A percentile compares a stretch with the other conserved stretches of the same genome.
These are phyloP conservation scores for Leccinellum albellum DNA, from an alignment of 768 basidiomycete species.

Conservation along the genomic window DNA sequence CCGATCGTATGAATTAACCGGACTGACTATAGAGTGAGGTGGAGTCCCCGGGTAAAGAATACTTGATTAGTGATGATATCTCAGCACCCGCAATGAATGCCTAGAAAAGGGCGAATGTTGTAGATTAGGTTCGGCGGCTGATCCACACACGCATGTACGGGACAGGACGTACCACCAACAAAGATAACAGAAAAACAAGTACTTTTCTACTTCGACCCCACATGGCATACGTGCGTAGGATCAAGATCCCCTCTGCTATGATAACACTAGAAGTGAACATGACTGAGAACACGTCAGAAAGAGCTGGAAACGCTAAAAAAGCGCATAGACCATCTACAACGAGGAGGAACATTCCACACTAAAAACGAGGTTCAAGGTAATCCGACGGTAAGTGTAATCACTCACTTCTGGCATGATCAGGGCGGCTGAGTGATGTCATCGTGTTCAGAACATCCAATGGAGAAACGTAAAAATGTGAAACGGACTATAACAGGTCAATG, in stretches of 20 bases:
- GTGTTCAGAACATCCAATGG: not conserved
- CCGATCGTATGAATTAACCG: not conserved
- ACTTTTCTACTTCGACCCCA: constrained; percentile 20
- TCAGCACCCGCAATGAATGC: constrained; percentile 10
- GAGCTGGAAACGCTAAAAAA: not conserved
- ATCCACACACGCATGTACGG: too few relatives aligned
- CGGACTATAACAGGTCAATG: constrained; percentile 18
- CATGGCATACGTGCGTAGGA: constrained; percentile 26
- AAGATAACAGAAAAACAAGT: constrained; percentile 11
- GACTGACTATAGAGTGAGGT: constrained; percentile 19
- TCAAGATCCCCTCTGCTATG: constrained; percentile 1
- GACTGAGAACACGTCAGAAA: constrained; percentile 7
- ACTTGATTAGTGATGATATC: not conserved
- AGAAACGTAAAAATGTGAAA: not conserved
- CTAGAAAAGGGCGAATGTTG: constrained; percentile 1
- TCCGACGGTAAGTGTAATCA: not conserved
- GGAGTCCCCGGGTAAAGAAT: constrained; percentile 16
- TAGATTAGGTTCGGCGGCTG: too few relatives aligned
- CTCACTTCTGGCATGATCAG: constrained; percentile 4
- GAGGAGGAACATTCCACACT: constrained; percentile 20
- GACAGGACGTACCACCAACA: constrained; percentile 13
- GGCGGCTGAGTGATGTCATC: constrained; percentile 2
- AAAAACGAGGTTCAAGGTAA: not conserved
- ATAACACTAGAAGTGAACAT: constrained; percentile 14
- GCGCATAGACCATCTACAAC: constrained; percentile 15